These are phyloP conservation scores for Vigna unguiculata DNA, from an alignment of 306 rosid species.

Conservation along the genomic window DNA sequence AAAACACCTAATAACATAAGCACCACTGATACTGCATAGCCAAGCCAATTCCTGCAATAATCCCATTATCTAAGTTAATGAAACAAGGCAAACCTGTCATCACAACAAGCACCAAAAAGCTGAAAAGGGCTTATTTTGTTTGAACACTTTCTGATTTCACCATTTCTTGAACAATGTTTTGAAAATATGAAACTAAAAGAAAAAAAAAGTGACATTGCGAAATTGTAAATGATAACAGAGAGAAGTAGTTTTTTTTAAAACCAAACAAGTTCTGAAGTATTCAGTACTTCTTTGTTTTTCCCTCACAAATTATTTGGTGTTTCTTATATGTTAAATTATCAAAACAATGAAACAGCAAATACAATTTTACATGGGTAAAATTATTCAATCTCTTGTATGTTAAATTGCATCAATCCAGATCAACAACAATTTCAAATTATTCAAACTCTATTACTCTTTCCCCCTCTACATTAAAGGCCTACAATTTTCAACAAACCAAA, in stretches of 20 bases:
- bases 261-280: not conserved
- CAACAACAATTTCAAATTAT: not conserved
- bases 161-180: not conserved
- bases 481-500: slow-evolving; percentile 15
- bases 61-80: slow-evolving; percentile 21
- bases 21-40: slow-evolving; percentile 61
- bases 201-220: not conserved
- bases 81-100: not conserved
- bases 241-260: not conserved
- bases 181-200: not conserved
- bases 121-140: not conserved
- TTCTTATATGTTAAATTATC: not conserved
- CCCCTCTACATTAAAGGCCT: not conserved
- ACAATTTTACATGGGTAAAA: too few relatives aligned
- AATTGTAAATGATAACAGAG: not conserved
- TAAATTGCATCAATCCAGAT: not conserved
- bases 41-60: slow-evolving; percentile 87
- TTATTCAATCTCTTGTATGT: too few relatives aligned
- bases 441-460: not conserved
- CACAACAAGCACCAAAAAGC: not conserved
- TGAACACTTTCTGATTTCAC: not conserved
- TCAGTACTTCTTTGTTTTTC: not conserved
- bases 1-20: slow-evolving; percentile 63
- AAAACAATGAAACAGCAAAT: too few relatives aligned
- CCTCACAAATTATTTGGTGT: not conserved